Percentiles rank a stretch among this genome's conserved stretches.
phyloP scores from a whole-genome alignment of 75 land plant species.

The Chamaecyparis obtusa region DNA sequence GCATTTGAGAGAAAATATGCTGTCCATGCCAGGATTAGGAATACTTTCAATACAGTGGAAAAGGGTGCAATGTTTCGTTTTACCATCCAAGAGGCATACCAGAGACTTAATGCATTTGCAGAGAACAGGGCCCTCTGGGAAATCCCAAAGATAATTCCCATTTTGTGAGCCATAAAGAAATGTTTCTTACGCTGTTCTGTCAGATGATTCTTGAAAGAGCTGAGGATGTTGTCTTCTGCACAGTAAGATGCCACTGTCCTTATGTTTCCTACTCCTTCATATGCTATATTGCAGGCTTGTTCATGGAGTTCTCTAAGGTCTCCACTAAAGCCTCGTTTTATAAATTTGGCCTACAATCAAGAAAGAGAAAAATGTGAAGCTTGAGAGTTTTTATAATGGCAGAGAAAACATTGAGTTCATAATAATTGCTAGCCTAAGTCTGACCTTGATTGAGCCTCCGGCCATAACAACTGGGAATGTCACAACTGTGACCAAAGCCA shows the following conservation, averaged over 20 bases:
- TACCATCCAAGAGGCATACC: background rate
- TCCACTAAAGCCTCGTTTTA: conserved; percentile 32
- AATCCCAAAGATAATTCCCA: background rate
- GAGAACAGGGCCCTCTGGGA: background rate
- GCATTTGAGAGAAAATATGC: background rate
- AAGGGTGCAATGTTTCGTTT: background rate
- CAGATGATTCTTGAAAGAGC: background rate
- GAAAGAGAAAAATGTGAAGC: background rate
- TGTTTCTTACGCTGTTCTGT: background rate
- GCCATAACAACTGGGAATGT: conserved; percentile 22
- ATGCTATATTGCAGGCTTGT: conserved; percentile 23
- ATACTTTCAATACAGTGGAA: background rate
- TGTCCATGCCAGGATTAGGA: background rate
- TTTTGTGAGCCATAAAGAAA: background rate
- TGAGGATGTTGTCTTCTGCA: conserved; percentile 11
- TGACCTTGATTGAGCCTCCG: background rate
- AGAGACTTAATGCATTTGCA: background rate
- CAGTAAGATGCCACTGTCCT: conserved; percentile 43
- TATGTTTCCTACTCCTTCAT: conserved; percentile 43
- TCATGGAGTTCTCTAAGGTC: conserved; percentile 11
- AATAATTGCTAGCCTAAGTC: background rate
- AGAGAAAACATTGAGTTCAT: background rate
- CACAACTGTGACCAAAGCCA: conserved; percentile 21
- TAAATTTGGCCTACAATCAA: conserved; percentile 27
- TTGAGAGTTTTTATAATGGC: background rate